Evolutionary conservation across 805 yeast genomes (phyloP).

Genomic region (Barnettozyma botsteinii): DNA sequence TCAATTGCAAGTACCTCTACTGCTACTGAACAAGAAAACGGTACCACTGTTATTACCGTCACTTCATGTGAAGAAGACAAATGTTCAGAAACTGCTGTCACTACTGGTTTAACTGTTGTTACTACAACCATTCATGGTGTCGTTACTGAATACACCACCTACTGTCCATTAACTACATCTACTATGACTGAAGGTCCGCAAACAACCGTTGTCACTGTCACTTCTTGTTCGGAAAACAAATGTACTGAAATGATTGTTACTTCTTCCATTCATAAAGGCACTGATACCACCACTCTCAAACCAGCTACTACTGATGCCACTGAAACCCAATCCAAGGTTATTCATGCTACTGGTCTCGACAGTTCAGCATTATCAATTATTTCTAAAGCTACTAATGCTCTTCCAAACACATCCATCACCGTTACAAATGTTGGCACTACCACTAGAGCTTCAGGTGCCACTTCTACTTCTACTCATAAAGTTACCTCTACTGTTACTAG

Average conservation of each 20-base stretch:
- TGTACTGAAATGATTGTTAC: background rate
- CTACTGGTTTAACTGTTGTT: slow-evolving; percentile 5
- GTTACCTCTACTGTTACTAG: slow-evolving; percentile 10
- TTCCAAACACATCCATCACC: slow-evolving; percentile 1
- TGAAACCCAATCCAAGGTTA: slow-evolving; percentile 21
- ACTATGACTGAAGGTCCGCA: background rate
- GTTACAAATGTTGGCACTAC: background rate
- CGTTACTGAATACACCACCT: slow-evolving; percentile 5
- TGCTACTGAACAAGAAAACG: background rate
- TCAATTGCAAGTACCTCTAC: background rate
- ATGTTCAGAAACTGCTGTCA: background rate
- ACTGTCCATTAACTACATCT: slow-evolving; percentile 2
- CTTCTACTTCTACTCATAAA: slow-evolving; percentile 5
- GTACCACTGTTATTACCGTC: background rate
- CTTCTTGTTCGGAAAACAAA: background rate
- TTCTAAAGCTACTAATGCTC: background rate
- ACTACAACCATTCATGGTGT: background rate
- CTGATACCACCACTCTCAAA: no score
- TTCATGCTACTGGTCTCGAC: background rate
- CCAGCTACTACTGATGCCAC: background rate
- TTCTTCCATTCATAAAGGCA: background rate
- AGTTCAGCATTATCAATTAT: background rate
- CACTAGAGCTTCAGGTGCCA: background rate
- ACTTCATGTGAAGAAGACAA: background rate
- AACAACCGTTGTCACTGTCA: background rate